Evolutionary conservation across 352 stramenopile genomes (phyloP).

Genomic region (Phytophthora tentaculata): DNA sequence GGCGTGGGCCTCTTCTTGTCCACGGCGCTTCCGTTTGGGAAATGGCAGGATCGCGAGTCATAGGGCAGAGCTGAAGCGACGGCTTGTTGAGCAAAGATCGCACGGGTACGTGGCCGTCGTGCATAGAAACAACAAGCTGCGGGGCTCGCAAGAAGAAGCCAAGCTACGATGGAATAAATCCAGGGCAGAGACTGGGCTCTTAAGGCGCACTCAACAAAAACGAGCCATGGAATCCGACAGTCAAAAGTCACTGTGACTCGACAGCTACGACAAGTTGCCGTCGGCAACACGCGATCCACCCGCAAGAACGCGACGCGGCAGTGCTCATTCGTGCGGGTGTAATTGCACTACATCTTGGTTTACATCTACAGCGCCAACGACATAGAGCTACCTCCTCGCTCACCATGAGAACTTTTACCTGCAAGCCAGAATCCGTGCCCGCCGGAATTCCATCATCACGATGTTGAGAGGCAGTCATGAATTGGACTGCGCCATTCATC

Average conservation of each 20-base stretch:
- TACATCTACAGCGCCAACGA: no score
- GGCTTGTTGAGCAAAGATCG: conserved; percentile 27
- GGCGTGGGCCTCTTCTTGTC: conserved; percentile 8
- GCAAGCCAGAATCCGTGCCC: conserved; percentile 14
- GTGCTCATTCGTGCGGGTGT: background rate
- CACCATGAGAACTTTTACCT: conserved; percentile 43
- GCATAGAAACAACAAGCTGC: conserved; percentile 40
- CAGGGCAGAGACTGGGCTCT: conserved; percentile 7
- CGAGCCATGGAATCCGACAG: conserved; percentile 15
- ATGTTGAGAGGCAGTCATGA: conserved; percentile 28
- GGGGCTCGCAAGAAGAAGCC: conserved; percentile 6
- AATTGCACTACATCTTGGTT: background rate
- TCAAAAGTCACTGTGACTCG: no score
- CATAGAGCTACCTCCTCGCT: no score
- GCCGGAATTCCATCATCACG: conserved; percentile 22
- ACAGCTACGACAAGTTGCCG: conserved; percentile 11
- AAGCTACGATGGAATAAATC: conserved; percentile 30
- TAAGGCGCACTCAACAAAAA: conserved; percentile 17
- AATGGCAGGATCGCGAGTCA: conserved; percentile 32
- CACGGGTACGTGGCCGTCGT: conserved; percentile 17
- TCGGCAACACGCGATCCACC: no score
- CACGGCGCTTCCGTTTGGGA: conserved; percentile 52
- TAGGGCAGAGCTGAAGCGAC: conserved; percentile 16
- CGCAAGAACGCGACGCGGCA: conserved; percentile 14
- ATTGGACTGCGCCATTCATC: conserved; percentile 23